These are phyloP conservation scores for Microdochium paspali DNA, from an alignment of 2,329 filamentous ascomycete species.

Conservation along the genomic window DNA sequence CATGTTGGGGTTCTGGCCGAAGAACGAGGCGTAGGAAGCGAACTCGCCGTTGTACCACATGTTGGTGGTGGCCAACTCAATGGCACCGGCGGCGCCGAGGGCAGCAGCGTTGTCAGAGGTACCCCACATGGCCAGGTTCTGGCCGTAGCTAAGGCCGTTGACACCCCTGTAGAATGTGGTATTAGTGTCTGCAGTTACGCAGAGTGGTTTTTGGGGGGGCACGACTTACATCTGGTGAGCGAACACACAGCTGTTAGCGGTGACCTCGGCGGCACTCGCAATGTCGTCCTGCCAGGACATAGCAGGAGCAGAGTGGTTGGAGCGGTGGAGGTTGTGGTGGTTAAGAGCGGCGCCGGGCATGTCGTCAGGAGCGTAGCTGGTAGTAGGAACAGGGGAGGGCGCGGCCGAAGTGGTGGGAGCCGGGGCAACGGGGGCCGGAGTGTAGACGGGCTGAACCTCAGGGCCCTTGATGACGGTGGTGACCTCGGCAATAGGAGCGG, in stretches of 20 bases:
- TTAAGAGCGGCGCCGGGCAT: slow-evolving; percentile 40
- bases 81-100: slow-evolving; percentile 42
- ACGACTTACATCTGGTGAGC: slow-evolving; percentile 67
- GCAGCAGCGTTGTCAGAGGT: slow-evolving; percentile 24
- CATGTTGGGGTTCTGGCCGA: slow-evolving; percentile 52
- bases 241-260: slow-evolving; percentile 62
- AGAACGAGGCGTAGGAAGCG: slow-evolving; percentile 42
- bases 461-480: slow-evolving; percentile 12
- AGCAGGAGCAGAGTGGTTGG: slow-evolving; percentile 63
- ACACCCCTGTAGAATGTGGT: slow-evolving; percentile 33
- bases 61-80: slow-evolving; percentile 63
- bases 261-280: slow-evolving; percentile 51
- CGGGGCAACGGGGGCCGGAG: neutral
- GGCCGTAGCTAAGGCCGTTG: slow-evolving; percentile 64
- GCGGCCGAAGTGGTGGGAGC: neutral
- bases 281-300: slow-evolving; percentile 59
- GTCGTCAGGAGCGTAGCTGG: slow-evolving; percentile 13
- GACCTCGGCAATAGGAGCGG: slow-evolving; percentile 4
- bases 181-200: slow-evolving; percentile 19
- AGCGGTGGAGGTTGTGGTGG: slow-evolving; percentile 80
- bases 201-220: neutral
- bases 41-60: slow-evolving; percentile 86
- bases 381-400: slow-evolving; percentile 1
- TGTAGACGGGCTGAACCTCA: slow-evolving; percentile 1
- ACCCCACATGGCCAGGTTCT: slow-evolving; percentile 73